Evolutionary conservation across 2,329 filamentous ascomycete genomes (phyloP).

Genomic region (Chrysosporium queenslandicum): DNA sequence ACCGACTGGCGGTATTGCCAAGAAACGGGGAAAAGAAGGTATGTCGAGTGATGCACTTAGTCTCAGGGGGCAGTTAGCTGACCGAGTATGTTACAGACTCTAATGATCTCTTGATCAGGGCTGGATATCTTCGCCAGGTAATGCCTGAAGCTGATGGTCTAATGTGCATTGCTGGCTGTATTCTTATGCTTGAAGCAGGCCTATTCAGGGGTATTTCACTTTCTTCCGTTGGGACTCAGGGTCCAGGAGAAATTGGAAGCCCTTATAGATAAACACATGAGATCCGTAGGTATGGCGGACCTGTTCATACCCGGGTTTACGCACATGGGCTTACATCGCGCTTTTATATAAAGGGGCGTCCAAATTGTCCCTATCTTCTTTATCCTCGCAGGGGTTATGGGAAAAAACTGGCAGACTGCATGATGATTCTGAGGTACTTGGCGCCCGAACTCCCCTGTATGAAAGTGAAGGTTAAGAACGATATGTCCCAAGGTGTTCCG

Average conservation of each 20-base stretch:
- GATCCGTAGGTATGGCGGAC: slow-evolving; percentile 48
- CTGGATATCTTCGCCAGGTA: slow-evolving; percentile 65
- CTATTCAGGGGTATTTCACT: slow-evolving; percentile 83
- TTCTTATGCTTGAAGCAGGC: slow-evolving; percentile 42
- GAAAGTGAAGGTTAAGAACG: background rate
- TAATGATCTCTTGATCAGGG: slow-evolving; percentile 57
- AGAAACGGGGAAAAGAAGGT: background rate
- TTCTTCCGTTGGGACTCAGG: slow-evolving; percentile 74
- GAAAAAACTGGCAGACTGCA: slow-evolving; percentile 69
- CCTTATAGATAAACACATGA: slow-evolving; percentile 85
- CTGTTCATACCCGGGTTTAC: background rate
- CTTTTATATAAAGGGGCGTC: slow-evolving; percentile 53
- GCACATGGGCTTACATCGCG: slow-evolving; percentile 6
- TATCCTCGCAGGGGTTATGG: slow-evolving; percentile 82
- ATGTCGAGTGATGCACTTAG: background rate
- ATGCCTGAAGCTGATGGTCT: slow-evolving; percentile 14
- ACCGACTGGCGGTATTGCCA: slow-evolving; percentile 57
- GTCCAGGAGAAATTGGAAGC: slow-evolving; percentile 81
- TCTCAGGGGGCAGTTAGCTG: background rate
- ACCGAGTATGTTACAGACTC: slow-evolving; percentile 40
- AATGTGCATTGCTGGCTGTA: background rate
- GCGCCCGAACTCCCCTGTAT: background rate
- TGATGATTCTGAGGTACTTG: slow-evolving; percentile 59
- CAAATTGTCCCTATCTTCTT: slow-evolving; percentile 69
- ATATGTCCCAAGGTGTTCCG: slow-evolving; percentile 55